Conservation (phyloP, 2,329 filamentous ascomycete genomes). For the Nemania sp. region DNA sequence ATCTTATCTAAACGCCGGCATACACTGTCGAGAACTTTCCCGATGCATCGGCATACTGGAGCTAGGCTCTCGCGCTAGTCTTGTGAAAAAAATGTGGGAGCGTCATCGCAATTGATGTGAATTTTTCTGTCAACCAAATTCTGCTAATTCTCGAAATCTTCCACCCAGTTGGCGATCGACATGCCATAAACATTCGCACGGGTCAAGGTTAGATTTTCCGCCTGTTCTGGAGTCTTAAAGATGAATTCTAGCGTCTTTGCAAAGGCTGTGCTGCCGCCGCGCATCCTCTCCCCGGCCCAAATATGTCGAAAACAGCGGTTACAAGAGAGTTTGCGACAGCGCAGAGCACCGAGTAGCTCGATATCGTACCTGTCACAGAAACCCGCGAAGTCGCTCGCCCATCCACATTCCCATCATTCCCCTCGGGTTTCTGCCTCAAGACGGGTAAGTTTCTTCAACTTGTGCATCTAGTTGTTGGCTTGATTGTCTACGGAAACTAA, state of each 20-base stretch:
- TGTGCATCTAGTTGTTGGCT: neutral
- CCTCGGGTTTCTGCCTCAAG: slow-evolving; percentile 18
- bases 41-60: slow-evolving; percentile 29
- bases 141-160: neutral
- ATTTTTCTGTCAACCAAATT: slow-evolving; percentile 6
- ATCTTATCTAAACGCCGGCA: slow-evolving; percentile 26
- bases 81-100: slow-evolving; percentile 38
- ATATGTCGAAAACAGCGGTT: slow-evolving; percentile 46
- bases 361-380: slow-evolving; percentile 32
- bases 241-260: slow-evolving; percentile 55
- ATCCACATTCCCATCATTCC: slow-evolving; percentile 16
- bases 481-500: slow-evolving; percentile 21
- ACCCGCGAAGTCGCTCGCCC: slow-evolving; percentile 20
- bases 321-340: slow-evolving; percentile 46
- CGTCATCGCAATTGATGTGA: slow-evolving; percentile 34
- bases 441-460: slow-evolving; percentile 29
- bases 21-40: slow-evolving; percentile 33
- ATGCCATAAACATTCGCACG: slow-evolving; percentile 1
- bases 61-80: slow-evolving; percentile 27
- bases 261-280: slow-evolving; percentile 51
- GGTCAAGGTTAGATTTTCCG: neutral
- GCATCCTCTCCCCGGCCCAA: slow-evolving; percentile 50
- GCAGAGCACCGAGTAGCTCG: slow-evolving; percentile 29
- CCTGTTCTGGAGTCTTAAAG: slow-evolving; percentile 26
- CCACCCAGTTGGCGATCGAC: neutral